These are phyloP conservation scores for Diaporthe amygdali DNA, from an alignment of 2,329 filamentous ascomycete species.

Conservation along the genomic window DNA sequence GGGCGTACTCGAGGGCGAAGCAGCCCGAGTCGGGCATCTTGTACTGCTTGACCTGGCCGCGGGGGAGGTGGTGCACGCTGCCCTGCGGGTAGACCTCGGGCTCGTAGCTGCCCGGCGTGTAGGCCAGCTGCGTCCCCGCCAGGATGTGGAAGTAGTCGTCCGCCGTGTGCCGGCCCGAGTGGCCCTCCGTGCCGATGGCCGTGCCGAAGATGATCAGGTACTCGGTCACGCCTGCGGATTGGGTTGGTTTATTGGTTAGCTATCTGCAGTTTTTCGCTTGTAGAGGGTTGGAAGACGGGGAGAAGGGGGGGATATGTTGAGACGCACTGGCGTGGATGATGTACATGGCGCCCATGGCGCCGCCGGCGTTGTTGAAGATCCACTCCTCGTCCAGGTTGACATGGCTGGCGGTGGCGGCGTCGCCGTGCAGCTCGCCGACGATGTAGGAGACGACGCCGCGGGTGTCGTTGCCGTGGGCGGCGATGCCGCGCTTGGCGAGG, in stretches of 20 bases:
- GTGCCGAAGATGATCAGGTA: constrained; percentile 91
- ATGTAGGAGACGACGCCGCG: constrained; percentile 71
- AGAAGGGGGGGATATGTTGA: not conserved
- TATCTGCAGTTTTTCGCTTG: not conserved
- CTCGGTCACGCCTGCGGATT: constrained; percentile 71
- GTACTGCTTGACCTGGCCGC: constrained; percentile 82
- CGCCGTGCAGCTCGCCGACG: constrained; percentile 67
- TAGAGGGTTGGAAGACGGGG: constrained; percentile 15
- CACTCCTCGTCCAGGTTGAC: constrained; percentile 79
- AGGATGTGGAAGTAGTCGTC: constrained; percentile 97
- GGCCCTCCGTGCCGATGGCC: constrained; percentile 83
- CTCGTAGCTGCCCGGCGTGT: constrained; percentile 70
- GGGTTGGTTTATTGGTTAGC: constrained; percentile 5
- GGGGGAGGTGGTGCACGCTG: constrained; percentile 72
- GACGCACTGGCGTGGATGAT: constrained; percentile 81
- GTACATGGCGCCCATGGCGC: constrained; percentile 92
- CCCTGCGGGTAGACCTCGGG: constrained; percentile 74
- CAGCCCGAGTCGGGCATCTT: constrained; percentile 72
- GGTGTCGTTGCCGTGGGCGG: constrained; percentile 77
- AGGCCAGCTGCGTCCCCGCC: constrained; percentile 76
- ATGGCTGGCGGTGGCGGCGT: constrained; percentile 54
- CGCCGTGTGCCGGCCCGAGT: constrained; percentile 86
- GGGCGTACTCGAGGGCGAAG: constrained; percentile 84
- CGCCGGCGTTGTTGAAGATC: constrained; percentile 92
- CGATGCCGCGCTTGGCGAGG: constrained; percentile 69